Evolutionary conservation across 2,329 filamentous ascomycete species (phyloP), one percentile per base, ranked within the genome.

Genomic region (Rutstroemia sydowiana): DNA sequence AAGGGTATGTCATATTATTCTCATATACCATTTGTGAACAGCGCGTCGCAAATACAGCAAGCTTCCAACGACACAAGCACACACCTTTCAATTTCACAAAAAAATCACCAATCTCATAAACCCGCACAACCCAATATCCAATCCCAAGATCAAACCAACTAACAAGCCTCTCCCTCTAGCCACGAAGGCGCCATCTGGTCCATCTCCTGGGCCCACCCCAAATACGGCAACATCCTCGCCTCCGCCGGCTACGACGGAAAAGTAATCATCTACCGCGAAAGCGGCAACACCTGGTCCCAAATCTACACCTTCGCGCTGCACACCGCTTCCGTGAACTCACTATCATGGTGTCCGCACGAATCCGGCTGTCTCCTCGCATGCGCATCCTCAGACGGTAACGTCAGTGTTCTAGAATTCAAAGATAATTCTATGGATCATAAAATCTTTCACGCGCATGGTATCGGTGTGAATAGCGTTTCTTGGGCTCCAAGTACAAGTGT

Each of bases 101-200:
- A n/a, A n/a, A n/a, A n/a, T n/a, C n/a, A n/a, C n/a, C n/a, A n/a
- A n/a, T n/a, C 36, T n/a, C 16, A 7, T n/a, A n/a, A n/a, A 6
- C 36, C 6, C 36, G 13, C 36, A 39, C 13, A 39, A n/a, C 36
- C 36, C 13, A n/a, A n/a, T 39, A 4, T 34, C n/a, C 23, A 7
- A 37, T 30, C 16, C 32, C 20, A n/a, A 28, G 2, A 28, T n/a
- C 2, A 13, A 5, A 20, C 21, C 14, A 14, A n/a, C 31, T 31
- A 34, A 37, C 37, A 28, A 39, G 49, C 46, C 23, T 21, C 55
- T 42, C 16, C 23, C 20, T 42, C 30, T 64, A 95, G 92, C 60
- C 93, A 98, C 68, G 93, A 98, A 71, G 92, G 92, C 57, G 90
- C 93, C 32, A 92, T 98, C 54, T 98, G 93, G 93, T 95, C 88